Base-by-base conservation (phyloP, 2,329 filamentous ascomycete species). In the Diplocarpon rosae region DNA sequence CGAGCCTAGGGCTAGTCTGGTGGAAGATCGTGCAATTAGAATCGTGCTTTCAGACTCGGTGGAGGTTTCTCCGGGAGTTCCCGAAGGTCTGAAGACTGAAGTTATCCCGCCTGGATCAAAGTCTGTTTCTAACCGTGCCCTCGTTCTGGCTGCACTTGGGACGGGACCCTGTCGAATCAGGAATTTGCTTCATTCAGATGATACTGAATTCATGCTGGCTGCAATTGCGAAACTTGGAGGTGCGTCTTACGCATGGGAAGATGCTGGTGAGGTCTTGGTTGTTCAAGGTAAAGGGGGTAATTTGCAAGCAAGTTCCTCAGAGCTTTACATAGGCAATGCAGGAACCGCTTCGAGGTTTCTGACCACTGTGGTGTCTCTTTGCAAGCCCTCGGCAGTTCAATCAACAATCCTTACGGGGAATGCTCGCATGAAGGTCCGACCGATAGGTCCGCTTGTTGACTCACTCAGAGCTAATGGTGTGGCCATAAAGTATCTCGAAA, bases 151-250 rank as follows among this genome's bases (percentile, higher is more conserved):
- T 36, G 92, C 92, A 11, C 78, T 98, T 28, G 88, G 89, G 29
- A 76, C 78, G 44, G 92, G 92, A 14, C 79, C 81, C 20, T 95
- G 89, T 60, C 82, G 84, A 32, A 84, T 98, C 63, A 89, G 78
- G 64, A 96, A 98, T 57, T 70, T 98, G 28, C 74, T 98, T 10
- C 90, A 95, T 65, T 96, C 92, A 0, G 92, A 96, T 57, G 92
- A 98, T 61, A 95, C 89, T 0, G 87, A 96, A 63, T 92, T 86
- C 64, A 98, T 98, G 92, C 71, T 98, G 36, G 87, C 87, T 46
- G 90, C 92, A n/a, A 80, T 98, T 46, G 75, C 77, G 20, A 80
- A 82, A 57, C 75, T 98, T 17, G 81, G 85, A 28, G 92, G 89
- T 27, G 90, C 89, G 14, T 83, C 83, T 0, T 96, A 93, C 66